Percentiles rank a stretch among this genome's conserved stretches.
Conservation (phyloP, 306 rosid genomes). For the Cicer chorassanicum region DNA sequence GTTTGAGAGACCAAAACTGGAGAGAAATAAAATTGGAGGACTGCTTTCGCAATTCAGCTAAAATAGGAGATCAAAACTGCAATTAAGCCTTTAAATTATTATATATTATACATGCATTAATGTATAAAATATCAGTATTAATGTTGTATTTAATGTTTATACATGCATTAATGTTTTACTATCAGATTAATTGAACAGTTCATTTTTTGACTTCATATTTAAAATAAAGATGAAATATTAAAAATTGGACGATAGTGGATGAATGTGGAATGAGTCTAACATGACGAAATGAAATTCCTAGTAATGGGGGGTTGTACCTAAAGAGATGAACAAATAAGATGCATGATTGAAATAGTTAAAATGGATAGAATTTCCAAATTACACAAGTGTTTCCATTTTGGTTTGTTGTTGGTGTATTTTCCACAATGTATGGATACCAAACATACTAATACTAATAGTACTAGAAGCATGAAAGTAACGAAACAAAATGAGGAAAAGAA, state of each 20-base stretch:
- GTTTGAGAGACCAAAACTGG: too few relatives aligned
- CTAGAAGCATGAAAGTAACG: conserved; percentile 66
- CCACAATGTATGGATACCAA: conserved; percentile 8
- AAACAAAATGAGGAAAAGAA: conserved; percentile 57
- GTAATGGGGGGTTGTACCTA: background rate
- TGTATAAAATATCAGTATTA: too few relatives aligned
- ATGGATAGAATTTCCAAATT: conserved; percentile 13
- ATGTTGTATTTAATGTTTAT: too few relatives aligned
- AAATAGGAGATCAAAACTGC: too few relatives aligned
- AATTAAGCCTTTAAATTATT: too few relatives aligned
- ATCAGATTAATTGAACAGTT: too few relatives aligned
- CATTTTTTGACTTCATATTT: background rate
- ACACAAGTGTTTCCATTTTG: conserved; percentile 1
- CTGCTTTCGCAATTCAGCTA: too few relatives aligned
- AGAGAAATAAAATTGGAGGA: too few relatives aligned
- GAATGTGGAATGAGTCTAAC: background rate
- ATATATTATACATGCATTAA: too few relatives aligned
- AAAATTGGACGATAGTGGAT: background rate
- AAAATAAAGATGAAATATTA: background rate
- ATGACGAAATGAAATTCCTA: conserved; percentile 5
- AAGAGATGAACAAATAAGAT: background rate
- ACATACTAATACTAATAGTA: background rate
- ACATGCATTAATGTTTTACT: too few relatives aligned
- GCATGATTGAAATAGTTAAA: background rate
- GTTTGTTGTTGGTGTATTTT: conserved; percentile 36